phyloP scores from a whole-genome alignment of 1,284 basidiomycete genomes.

The Coriolopsis trogii region DNA sequence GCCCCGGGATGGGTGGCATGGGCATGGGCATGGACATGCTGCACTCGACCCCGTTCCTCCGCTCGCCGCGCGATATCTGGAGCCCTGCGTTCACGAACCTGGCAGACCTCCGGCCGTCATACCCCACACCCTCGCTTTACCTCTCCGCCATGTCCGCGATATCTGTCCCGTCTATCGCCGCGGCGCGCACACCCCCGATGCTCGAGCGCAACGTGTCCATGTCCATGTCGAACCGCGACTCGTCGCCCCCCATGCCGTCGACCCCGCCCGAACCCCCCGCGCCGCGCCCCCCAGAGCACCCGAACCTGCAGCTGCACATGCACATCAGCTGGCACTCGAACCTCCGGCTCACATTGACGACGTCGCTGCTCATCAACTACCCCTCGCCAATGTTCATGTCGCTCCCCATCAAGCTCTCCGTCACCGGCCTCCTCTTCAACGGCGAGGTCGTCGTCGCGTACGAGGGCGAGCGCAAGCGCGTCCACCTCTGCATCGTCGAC shows the following conservation, averaged over 20 bases:
- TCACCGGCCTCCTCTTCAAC: conserved; percentile 86
- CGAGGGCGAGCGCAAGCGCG: conserved; percentile 77
- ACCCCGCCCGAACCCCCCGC: conserved; percentile 8
- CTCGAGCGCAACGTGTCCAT: conserved; percentile 7
- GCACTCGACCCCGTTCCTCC: conserved; percentile 53
- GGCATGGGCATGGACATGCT: conserved; percentile 57
- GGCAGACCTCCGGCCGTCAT: conserved; percentile 32
- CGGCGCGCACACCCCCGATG: conserved; percentile 7
- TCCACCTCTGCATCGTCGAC: conserved; percentile 90
- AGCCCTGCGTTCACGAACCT: conserved; percentile 40
- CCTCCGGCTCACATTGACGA: conserved; percentile 83
- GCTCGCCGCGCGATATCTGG: conserved; percentile 53
- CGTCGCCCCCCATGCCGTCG: conserved; percentile 4
- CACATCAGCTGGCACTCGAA: conserved; percentile 79
- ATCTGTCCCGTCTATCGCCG: conserved; percentile 19
- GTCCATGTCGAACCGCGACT: neutral
- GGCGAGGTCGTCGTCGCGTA: conserved; percentile 92
- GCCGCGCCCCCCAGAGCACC: conserved; percentile 44
- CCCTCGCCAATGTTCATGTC: conserved; percentile 95
- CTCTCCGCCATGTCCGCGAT: conserved; percentile 32
- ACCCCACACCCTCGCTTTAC: conserved; percentile 34
- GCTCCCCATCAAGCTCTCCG: conserved; percentile 88
- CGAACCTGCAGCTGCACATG: conserved; percentile 78
- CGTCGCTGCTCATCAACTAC: conserved; percentile 94
- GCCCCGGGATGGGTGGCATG: conserved; percentile 34